Percentiles rank a stretch among this genome's conserved stretches.
These are phyloP conservation scores for Aureobasidium melanogenum DNA, from an alignment of 2,329 filamentous ascomycete species.

Conservation along the genomic window DNA sequence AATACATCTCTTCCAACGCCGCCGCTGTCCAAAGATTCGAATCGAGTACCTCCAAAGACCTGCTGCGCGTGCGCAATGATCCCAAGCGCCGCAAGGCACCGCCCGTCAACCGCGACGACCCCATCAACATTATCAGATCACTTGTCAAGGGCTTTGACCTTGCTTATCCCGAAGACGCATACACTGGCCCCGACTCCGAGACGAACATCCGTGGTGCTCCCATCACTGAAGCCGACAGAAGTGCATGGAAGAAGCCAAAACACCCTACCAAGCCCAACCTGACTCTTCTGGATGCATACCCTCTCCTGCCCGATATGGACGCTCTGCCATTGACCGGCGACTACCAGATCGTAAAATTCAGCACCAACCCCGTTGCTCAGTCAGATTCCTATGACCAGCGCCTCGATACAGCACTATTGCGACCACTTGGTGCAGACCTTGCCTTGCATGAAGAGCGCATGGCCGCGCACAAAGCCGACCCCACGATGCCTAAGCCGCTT, in stretches of 20 bases:
- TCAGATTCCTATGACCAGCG: slow-evolving; percentile 47
- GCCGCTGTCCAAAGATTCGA: slow-evolving; percentile 36
- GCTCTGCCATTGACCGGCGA: slow-evolving; percentile 50
- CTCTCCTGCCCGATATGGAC: slow-evolving; percentile 52
- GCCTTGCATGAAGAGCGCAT: slow-evolving; percentile 38
- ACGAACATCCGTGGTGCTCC: slow-evolving; percentile 46
- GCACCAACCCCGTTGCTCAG: slow-evolving; percentile 46
- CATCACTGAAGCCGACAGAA: slow-evolving; percentile 44
- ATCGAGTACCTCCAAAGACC: slow-evolving; percentile 45
- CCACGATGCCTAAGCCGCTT: slow-evolving; percentile 41
- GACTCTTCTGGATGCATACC: slow-evolving; percentile 51
- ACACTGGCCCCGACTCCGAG: slow-evolving; percentile 57
- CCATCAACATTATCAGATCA: slow-evolving; percentile 50
- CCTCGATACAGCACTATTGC: slow-evolving; percentile 50
- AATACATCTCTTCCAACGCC: slow-evolving; percentile 67
- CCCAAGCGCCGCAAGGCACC: slow-evolving; percentile 29
- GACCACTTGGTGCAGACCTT: slow-evolving; percentile 41
- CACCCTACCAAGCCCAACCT: slow-evolving; percentile 51
- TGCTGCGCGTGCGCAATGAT: slow-evolving; percentile 36
- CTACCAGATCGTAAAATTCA: slow-evolving; percentile 54
- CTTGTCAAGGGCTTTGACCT: slow-evolving; percentile 57
- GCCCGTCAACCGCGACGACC: slow-evolving; percentile 44
- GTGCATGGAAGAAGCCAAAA: slow-evolving; percentile 51
- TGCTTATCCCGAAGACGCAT: slow-evolving; percentile 53
- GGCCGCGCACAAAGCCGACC: slow-evolving; percentile 41